phyloP scores from a whole-genome alignment of 164 flowering plant genomes.

The Sextonia rubra region DNA sequence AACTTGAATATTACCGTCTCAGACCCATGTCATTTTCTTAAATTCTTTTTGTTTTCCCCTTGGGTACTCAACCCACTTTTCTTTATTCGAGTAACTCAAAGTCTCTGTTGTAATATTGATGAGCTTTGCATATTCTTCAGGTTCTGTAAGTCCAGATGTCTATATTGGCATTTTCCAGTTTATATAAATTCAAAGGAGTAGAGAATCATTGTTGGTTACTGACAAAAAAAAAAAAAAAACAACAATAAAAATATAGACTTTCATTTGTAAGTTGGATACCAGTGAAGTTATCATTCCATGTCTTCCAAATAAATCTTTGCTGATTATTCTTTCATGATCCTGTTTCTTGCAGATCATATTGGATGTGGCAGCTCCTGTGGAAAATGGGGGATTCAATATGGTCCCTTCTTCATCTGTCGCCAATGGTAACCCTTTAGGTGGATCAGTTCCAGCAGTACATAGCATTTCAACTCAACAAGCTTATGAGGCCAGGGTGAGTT shows the following conservation, averaged over 20 bases:
- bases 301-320: background rate
- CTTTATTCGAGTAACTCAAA: too few relatives aligned
- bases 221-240: too few relatives aligned
- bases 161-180: too few relatives aligned
- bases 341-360: slow-evolving; percentile 15
- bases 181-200: too few relatives aligned
- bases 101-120: too few relatives aligned
- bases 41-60: too few relatives aligned
- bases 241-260: background rate
- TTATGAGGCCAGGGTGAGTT: slow-evolving; percentile 8
- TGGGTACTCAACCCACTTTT: too few relatives aligned
- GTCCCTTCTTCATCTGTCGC: slow-evolving; percentile 8
- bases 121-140: too few relatives aligned
- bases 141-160: too few relatives aligned
- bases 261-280: background rate
- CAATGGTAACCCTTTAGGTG: slow-evolving; percentile 6
- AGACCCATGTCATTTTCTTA: too few relatives aligned
- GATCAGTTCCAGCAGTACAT: slow-evolving; percentile 4
- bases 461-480: slow-evolving; percentile 10
- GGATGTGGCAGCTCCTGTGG: slow-evolving; percentile 21
- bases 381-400: slow-evolving; percentile 1
- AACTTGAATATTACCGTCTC: too few relatives aligned
- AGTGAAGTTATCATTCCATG: background rate
- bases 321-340: background rate
- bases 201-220: too few relatives aligned